Evolutionary conservation across 768 basidiomycete species (phyloP).

Genomic region (Boletus reticulatus): DNA sequence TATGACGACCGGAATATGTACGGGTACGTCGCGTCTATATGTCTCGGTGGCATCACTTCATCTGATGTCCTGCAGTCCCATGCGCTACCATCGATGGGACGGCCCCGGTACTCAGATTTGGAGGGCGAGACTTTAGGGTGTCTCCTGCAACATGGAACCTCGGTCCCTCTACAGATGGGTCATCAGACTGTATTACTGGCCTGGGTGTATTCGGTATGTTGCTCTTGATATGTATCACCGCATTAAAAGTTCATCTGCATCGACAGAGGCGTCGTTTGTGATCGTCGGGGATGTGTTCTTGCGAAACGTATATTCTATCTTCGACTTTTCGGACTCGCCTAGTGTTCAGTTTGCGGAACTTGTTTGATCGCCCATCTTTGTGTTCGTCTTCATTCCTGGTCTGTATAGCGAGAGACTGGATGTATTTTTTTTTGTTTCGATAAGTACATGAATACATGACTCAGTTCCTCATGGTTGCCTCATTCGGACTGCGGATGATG

Average conservation of each 20-base stretch:
- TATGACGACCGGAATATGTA: slow-evolving; percentile 27
- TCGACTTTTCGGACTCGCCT: slow-evolving; percentile 26
- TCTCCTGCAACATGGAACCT: slow-evolving; percentile 36
- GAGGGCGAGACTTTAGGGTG: slow-evolving; percentile 33
- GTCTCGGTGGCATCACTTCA: not conserved
- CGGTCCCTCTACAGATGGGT: slow-evolving; percentile 23
- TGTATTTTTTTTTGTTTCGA: too few relatives aligned
- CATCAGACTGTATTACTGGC: slow-evolving; percentile 32
- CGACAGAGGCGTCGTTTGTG: slow-evolving; percentile 7
- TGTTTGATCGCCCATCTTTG: not conserved
- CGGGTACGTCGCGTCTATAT: slow-evolving; percentile 15
- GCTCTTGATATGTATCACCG: not conserved
- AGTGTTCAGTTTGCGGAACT: slow-evolving; percentile 38
- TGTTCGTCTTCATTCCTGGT: not conserved
- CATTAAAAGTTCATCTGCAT: not conserved
- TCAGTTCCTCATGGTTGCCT: not conserved
- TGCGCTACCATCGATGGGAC: slow-evolving; percentile 15
- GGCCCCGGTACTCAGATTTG: slow-evolving; percentile 33
- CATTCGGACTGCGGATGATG: not conserved
- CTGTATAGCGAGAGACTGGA: too few relatives aligned
- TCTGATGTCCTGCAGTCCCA: slow-evolving; percentile 10
- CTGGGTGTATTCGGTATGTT: slow-evolving; percentile 18
- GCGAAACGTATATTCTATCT: slow-evolving; percentile 21
- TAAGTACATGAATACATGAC: too few relatives aligned
- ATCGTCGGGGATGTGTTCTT: slow-evolving; percentile 31